Evolutionary conservation across 495 filamentous ascomycete species (phyloP).

Genomic region (Rostrohypoxylon terebratum): DNA sequence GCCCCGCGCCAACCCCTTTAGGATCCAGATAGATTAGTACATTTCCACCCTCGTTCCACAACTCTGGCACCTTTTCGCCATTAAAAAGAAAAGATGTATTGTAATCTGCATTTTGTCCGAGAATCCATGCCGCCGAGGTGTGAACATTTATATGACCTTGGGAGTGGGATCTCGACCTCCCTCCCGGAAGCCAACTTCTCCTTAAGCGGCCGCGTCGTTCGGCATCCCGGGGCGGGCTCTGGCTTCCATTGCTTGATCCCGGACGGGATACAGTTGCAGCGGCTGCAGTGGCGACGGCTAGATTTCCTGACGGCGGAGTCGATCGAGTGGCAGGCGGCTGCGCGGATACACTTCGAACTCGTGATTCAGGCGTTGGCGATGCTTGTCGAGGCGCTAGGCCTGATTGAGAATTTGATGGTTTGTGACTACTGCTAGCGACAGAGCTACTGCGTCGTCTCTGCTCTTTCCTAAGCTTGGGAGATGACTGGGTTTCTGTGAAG

Average conservation of each 20-base stretch:
- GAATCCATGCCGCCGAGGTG: conserved; percentile 69
- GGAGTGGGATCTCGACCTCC: conserved; percentile 58
- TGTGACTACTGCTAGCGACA: conserved; percentile 33
- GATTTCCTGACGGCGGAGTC: conserved; percentile 40
- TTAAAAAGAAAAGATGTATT: conserved; percentile 66
- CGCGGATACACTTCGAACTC: conserved; percentile 56
- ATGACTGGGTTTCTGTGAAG: conserved; percentile 44
- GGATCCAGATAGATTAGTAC: conserved; percentile 88
- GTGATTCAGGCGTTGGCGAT: conserved; percentile 47
- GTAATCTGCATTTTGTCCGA: conserved; percentile 70
- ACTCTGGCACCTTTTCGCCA: conserved; percentile 78
- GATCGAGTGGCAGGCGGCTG: conserved; percentile 47
- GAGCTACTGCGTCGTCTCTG: conserved; percentile 48
- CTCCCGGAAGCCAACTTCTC: conserved; percentile 60
- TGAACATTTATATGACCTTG: conserved; percentile 38
- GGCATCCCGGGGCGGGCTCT: conserved; percentile 47
- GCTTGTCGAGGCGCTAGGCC: conserved; percentile 28
- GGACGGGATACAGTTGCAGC: conserved; percentile 38
- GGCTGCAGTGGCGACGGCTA: conserved; percentile 42
- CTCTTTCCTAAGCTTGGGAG: conserved; percentile 45
- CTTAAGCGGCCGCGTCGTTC: conserved; percentile 51
- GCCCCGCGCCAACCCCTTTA: conserved; percentile 68
- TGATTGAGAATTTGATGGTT: conserved; percentile 27
- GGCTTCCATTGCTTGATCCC: conserved; percentile 50
- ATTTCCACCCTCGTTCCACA: conserved; percentile 89